Conservation (phyloP, 805 yeast genomes). For the Lachancea fermentati region DNA sequence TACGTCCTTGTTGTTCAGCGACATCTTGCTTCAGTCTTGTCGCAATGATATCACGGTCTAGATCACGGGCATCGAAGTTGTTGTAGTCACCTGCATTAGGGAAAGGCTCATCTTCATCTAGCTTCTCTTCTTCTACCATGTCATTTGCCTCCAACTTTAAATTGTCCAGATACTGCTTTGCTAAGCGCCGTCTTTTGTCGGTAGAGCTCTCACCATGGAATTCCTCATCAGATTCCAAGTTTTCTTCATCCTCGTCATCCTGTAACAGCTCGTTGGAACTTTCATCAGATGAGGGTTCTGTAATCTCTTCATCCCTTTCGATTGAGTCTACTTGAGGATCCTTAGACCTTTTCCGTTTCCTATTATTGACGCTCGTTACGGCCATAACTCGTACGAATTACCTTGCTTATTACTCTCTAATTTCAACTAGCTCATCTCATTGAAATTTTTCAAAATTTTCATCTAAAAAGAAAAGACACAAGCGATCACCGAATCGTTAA, state of each 20-base stretch:
- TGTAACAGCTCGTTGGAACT: slow-evolving; percentile 37
- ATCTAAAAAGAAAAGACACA: background rate
- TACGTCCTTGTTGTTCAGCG: slow-evolving; percentile 81
- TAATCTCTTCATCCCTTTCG: slow-evolving; percentile 49
- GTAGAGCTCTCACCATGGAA: slow-evolving; percentile 75
- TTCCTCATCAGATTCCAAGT: slow-evolving; percentile 65
- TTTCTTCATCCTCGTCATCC: slow-evolving; percentile 36
- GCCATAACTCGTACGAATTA: slow-evolving; percentile 3
- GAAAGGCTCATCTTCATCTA: slow-evolving; percentile 15
- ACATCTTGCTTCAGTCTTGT: slow-evolving; percentile 80
- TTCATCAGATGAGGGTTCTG: slow-evolving; percentile 46
- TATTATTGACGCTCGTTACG: slow-evolving; percentile 1
- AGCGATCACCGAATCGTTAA: slow-evolving; percentile 8
- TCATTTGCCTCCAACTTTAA: slow-evolving; percentile 54
- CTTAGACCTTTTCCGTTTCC: slow-evolving; percentile 23
- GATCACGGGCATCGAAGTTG: slow-evolving; percentile 82
- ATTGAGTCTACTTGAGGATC: slow-evolving; percentile 6
- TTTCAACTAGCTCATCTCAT: slow-evolving; percentile 21
- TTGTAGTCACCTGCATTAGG: slow-evolving; percentile 31
- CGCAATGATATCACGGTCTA: slow-evolving; percentile 81
- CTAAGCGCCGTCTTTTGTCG: slow-evolving; percentile 89
- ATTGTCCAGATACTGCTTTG: slow-evolving; percentile 84
- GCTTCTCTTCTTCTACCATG: slow-evolving; percentile 26
- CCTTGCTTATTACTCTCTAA: background rate
- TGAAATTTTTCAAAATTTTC: slow-evolving; percentile 15